These are phyloP conservation scores for Fraxinus excelsior DNA, from an alignment of 257 asterid genomes.

Conservation along the genomic window DNA sequence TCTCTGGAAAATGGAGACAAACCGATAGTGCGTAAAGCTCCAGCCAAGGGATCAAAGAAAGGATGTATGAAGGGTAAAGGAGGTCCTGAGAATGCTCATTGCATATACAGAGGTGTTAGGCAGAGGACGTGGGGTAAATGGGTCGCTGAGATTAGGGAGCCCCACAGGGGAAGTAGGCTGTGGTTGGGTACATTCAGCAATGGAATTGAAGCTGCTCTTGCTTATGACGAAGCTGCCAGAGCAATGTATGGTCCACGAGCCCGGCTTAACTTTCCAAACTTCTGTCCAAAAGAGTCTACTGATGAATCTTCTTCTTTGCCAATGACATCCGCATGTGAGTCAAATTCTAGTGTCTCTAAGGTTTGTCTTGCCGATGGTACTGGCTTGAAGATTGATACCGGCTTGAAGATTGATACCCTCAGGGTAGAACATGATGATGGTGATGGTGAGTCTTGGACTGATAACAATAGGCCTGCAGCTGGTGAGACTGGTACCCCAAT, in stretches of 20 bases:
- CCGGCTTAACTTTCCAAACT: conserved; percentile 34
- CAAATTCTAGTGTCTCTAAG: conserved; percentile 3
- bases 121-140: conserved; percentile 53
- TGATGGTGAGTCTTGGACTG: neutral
- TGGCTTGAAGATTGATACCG: neutral
- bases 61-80: conserved; percentile 47
- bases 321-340: neutral
- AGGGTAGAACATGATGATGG: neutral
- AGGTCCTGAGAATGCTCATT: conserved; percentile 30
- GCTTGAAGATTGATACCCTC: neutral
- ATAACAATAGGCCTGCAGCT: neutral
- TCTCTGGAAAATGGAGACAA: conserved; percentile 16
- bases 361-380: neutral
- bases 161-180: conserved; percentile 39
- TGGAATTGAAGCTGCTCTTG: conserved; percentile 40
- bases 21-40: conserved; percentile 26
- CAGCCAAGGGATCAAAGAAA: conserved; percentile 49
- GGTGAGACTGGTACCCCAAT: neutral
- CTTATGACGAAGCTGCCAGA: conserved; percentile 46
- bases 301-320: neutral
- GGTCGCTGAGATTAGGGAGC: conserved; percentile 49
- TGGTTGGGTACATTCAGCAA: conserved; percentile 45
- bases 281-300: neutral
- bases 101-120: conserved; percentile 43
- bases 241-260: conserved; percentile 45